Base-by-base conservation (phyloP, 306 rosid genomes). In the Corylus americana region DNA sequence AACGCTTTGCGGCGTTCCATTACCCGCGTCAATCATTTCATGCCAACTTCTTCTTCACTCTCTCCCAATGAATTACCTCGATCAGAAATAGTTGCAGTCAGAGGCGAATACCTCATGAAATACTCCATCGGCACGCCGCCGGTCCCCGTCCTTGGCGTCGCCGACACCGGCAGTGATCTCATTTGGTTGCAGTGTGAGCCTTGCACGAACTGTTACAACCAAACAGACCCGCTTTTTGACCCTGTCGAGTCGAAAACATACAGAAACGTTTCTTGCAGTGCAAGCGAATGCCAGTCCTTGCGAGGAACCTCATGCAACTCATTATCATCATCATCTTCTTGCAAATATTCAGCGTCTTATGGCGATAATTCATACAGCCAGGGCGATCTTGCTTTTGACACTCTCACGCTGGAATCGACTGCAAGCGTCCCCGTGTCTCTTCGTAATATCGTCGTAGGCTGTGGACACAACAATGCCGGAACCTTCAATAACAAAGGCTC, bases 171-270 rank as follows among this genome's bases (percentile, higher is more conserved):
- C 2, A 92, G 97, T 51, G 86, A 79, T 58, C 69, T 92, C 5
- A 61, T 82, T 7, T 92, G 97, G 97, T 50, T 79, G 0, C 97
- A 90, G 14, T 92, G 97, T 76, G 0, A 50, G 11, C 97, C 92
- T 5, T 92, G 97, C 75, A 0, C 4, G 0, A 0, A 0, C 0
- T 92, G 97, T 55, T 90, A 70, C 88, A 18, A 45, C 12, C 92
- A 92, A 66, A 42, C 27, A 0, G 58, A 51, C 5, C 91, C 90
- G 0, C 18, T 83, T 4, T 92, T 92, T 39, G 55, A 86, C 8
- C 90, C 91, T 4, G 10, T 62, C 0, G 70, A 82, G 35, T 92
- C 94, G 0, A n/a, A 35, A 4, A 84, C 89, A 0, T 90, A 82
- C 72, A 53, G 29, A 11, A 13, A 17, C 3, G 1, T 84, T 8